Conservation (phyloP, 495 filamentous ascomycete species). For the Hypoxylon lienhwacheense region DNA sequence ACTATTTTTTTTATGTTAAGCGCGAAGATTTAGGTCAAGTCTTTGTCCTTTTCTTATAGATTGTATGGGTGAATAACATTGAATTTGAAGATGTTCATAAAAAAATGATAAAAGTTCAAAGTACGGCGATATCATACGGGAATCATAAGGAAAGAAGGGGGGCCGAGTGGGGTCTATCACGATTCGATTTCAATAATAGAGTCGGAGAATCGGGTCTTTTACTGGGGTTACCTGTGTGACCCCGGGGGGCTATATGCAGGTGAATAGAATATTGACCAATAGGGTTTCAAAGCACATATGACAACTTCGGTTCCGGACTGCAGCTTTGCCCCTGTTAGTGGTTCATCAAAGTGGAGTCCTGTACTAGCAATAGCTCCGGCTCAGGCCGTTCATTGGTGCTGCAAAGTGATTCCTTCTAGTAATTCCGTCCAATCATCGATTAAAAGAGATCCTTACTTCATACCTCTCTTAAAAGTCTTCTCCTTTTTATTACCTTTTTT, state of each 20-base stretch:
- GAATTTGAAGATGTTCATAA: too few relatives aligned
- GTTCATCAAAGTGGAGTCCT: slow-evolving; percentile 13
- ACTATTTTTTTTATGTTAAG: slow-evolving; percentile 13
- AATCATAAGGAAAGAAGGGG: slow-evolving; percentile 15
- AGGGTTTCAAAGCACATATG: slow-evolving; percentile 15
- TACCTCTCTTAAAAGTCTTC: slow-evolving; percentile 17
- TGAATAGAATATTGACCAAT: slow-evolving; percentile 9
- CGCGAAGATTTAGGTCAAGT: too few relatives aligned
- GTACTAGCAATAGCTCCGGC: slow-evolving; percentile 16
- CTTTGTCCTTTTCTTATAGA: too few relatives aligned
- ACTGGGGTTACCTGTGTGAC: neutral
- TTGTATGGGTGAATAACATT: too few relatives aligned
- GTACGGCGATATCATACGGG: slow-evolving; percentile 14
- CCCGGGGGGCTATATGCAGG: slow-evolving; percentile 24
- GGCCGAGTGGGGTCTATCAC: slow-evolving; percentile 21
- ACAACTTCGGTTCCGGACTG: slow-evolving; percentile 21
- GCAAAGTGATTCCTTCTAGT: slow-evolving; percentile 7
- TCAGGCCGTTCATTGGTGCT: slow-evolving; percentile 32
- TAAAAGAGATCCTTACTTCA: slow-evolving; percentile 5
- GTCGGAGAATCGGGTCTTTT: slow-evolving; percentile 26
- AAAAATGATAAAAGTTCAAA: too few relatives aligned
- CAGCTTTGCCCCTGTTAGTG: slow-evolving; percentile 19
- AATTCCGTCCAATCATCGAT: slow-evolving; percentile 18
- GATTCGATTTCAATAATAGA: slow-evolving; percentile 24
- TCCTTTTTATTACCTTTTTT: too few relatives aligned